Evolutionary conservation across 106 monocot species (phyloP), one percentile per base, ranked within the genome.

Genomic region (Dendrobium huoshanense): DNA sequence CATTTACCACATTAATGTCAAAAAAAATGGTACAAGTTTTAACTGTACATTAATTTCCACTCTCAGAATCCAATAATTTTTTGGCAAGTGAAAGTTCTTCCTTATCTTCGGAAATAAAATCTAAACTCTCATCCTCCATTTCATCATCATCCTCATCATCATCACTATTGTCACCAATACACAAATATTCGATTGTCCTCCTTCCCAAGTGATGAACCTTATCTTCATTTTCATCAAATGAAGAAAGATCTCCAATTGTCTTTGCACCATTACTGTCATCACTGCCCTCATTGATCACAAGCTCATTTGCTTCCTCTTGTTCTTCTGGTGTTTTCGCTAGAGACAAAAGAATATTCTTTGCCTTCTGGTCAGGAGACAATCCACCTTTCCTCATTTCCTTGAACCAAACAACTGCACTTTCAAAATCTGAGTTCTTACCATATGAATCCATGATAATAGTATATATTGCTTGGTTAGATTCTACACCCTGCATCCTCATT

Each of bases 381-480:
- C 93, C 94, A 70, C 83, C 77, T 40, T 87, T 84, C 20, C 20
- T 56, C 95, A 99, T 95, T 86, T 99, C 92, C 67, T 91, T 99
- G 77, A 85, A 99, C 98, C 98, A 99, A 76, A 89, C 37, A 25
- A 89, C 88, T 42, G 95, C 89, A 77, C 87, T 90, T 29, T 83
- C 95, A 84, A 99, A 95, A 83, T 93, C 95, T 0, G 89, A 87
- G 55, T 88, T 91, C 85, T 90, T 99, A 17, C 98, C 98, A 79
- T 93, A 87, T 2, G 86, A 91, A 85, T 99, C 98, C 95, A 99
- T 99, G 75, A 99, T 88, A 3, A 87, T 99, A 11, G 98, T 99
- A 54, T 91, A 91, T 40, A 99, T 95, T 20, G 98, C 91, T 64
- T 89, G 92, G 72, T 99, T 99, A 55, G 95, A 81, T 81, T 87